Base-by-base conservation (phyloP, 441 rosid genomes). In the Capsella rubella region DNA sequence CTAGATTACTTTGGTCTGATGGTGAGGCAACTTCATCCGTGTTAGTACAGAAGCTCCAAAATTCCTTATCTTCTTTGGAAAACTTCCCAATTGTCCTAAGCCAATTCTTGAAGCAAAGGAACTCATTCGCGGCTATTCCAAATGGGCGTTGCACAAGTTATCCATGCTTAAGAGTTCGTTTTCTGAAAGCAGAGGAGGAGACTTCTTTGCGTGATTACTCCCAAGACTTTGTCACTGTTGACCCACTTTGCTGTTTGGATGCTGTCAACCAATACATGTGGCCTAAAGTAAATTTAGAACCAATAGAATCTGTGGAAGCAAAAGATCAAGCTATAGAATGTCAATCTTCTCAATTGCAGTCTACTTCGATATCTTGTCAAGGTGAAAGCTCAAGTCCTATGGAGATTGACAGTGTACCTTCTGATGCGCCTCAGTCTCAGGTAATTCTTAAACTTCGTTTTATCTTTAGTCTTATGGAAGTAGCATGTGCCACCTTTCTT, bases 11-110 rank as follows among this genome's bases (percentile, higher is more conserved):
- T 68, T 75, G 84, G 76, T 82, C 86, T 74, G 73, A 65, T 21
- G 89, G 84, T 35, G 87, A 83, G 83, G 83, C 82, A 63, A 87
- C 94, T n/a, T 50, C 88, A 72, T 83, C 88, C 42, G 64, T 82
- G 47, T 66, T 96, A 53, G 64, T 89, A 83, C 87, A 82, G 73
- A 93, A 89, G 82, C 76, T 96, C 77, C 98, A 90, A 74, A 84
- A 82, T 68, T 95, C 98, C 13, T 64, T 96, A 64, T 90, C 98
- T 55, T 91, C 96, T 64, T 74, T 89, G 81, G 99, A 96, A 78
- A 91, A 79, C 81, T 91, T 91, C 72, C 98, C 98, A 47, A 83
- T 93, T 66, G 79, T 91, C 77, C 71, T 82, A 71, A 88, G 83
- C 80, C 85, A 83, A 40, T 57, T 78, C 11, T 72, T 83, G 78